Base-by-base conservation (phyloP, 1,284 basidiomycete genomes). In the Cutaneotrichosporon sp. region DNA sequence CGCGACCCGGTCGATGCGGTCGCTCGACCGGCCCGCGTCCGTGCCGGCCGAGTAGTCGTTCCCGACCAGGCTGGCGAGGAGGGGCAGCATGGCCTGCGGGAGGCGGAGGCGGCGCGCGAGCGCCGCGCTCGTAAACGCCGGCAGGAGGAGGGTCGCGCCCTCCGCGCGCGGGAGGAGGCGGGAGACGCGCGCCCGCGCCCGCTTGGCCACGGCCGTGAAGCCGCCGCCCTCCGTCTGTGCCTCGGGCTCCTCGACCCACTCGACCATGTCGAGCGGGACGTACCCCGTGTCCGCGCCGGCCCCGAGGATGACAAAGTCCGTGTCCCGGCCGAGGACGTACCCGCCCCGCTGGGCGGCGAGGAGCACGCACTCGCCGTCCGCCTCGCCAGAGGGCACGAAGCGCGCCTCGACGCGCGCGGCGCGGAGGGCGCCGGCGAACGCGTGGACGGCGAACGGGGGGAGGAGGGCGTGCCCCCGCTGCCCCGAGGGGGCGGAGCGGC, bases 11-110 rank as follows among this genome's bases (percentile, higher is more conserved):
- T 81, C 79, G 29, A 81, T 74, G 29, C 71, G 68, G 20, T 77
- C 71, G 2, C 64, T 62, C 2, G 65, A 51, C 18, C 58, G 65
- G 27, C 66, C 75, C 62, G 76, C 70, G 1, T 67, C 62, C 5
- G 70, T 60, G 9, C 63, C 79, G 27, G 79, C 71, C 0, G 87
- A 84, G 71, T 88, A 92, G 76, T 95, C 93, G 74, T 94, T 95
- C 29, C 93, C 93, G 10, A 91, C 85, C 2, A 95, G 81, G 2
- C 91, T 87, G 11, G 88, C 91, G n/a, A 95, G 82, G 11, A 95
- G 83, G 1, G 93, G 91, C 20, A 95, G 84, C 54, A 92, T 83
- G 0, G 86, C 84, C 0, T 86, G 79, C 0, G 91, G 88, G 3
- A 94, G 77, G 36, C 86, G 82, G 2, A 95, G 79, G 62, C 89